phyloP scores from a whole-genome alignment of 192 early-diverging fungal species.

The Coemansia sp. region DNA sequence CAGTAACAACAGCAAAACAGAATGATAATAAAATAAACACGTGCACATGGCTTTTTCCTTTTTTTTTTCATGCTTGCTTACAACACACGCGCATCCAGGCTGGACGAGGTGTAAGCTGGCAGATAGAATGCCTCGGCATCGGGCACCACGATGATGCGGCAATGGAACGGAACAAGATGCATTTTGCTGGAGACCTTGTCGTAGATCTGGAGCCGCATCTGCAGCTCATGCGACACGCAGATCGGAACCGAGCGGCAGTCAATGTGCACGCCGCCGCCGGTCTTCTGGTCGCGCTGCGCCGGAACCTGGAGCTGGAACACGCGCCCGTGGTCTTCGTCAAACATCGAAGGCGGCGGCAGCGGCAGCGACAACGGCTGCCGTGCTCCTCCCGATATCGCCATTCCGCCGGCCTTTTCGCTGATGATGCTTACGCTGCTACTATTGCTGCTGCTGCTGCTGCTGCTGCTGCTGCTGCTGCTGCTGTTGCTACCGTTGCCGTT shows the following conservation, averaged over 20 bases:
- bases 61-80: not conserved
- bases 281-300: conserved; percentile 2
- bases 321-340: conserved; percentile 24
- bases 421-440: not conserved
- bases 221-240: conserved; percentile 29
- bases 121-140: conserved; percentile 37
- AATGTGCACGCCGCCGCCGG: conserved; percentile 24
- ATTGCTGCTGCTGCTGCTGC: not conserved
- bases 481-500: not conserved
- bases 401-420: not conserved
- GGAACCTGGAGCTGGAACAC: conserved; percentile 27
- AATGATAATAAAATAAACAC: too few relatives aligned
- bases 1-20: too few relatives aligned
- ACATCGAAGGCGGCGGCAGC: conserved; percentile 14
- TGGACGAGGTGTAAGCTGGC: conserved; percentile 32
- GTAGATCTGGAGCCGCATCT: conserved; percentile 18
- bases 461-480: not conserved
- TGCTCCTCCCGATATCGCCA: too few relatives aligned
- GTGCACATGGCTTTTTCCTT: not conserved
- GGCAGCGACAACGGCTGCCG: not conserved
- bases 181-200: conserved; percentile 23
- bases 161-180: conserved; percentile 37
- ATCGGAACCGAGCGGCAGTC: conserved; percentile 47
- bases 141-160: conserved; percentile 31
- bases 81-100: conserved; percentile 33